A percentile compares a stretch with the other conserved stretches of the same genome.
phyloP scores from a whole-genome alignment of 2,329 filamentous ascomycete species.

The Alternaria dauci region DNA sequence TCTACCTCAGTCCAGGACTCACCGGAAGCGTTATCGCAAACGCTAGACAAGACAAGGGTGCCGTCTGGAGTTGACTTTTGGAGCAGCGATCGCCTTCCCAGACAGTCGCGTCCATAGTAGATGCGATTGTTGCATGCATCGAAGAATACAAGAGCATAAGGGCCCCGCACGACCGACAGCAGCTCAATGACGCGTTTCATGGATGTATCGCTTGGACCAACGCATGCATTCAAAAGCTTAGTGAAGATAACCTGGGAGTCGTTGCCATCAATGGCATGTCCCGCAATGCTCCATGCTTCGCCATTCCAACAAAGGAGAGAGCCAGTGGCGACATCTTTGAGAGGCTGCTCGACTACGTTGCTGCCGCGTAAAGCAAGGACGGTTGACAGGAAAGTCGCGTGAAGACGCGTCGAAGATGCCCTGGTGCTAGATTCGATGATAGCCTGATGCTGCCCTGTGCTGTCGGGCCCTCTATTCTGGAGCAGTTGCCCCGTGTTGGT shows the following conservation, averaged over 20 bases:
- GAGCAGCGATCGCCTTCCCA: slow-evolving; percentile 86
- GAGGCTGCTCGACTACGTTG: slow-evolving; percentile 75
- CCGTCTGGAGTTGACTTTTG: slow-evolving; percentile 60
- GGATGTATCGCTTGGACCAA: slow-evolving; percentile 3
- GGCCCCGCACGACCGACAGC: slow-evolving; percentile 62
- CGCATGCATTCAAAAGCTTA: slow-evolving; percentile 57
- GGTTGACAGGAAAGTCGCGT: slow-evolving; percentile 76
- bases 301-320: slow-evolving; percentile 95
- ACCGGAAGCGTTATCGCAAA: slow-evolving; percentile 48
- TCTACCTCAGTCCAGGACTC: slow-evolving; percentile 79
- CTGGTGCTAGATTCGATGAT: slow-evolving; percentile 13
- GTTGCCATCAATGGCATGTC: slow-evolving; percentile 70
- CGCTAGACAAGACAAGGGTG: slow-evolving; percentile 44
- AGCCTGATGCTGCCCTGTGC: slow-evolving; percentile 27
- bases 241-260: slow-evolving; percentile 77
- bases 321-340: slow-evolving; percentile 64
- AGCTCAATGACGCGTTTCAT: slow-evolving; percentile 27
- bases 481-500: slow-evolving; percentile 36
- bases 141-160: slow-evolving; percentile 89
- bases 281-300: slow-evolving; percentile 83
- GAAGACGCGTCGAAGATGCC: slow-evolving; percentile 32
- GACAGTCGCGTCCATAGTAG: slow-evolving; percentile 85
- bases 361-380: slow-evolving; percentile 89
- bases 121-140: slow-evolving; percentile 69
- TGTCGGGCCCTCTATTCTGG: slow-evolving; percentile 47